These are phyloP conservation scores for Paramarasmius palmivorus DNA, from an alignment of 1,284 basidiomycete genomes.

Conservation along the genomic window DNA sequence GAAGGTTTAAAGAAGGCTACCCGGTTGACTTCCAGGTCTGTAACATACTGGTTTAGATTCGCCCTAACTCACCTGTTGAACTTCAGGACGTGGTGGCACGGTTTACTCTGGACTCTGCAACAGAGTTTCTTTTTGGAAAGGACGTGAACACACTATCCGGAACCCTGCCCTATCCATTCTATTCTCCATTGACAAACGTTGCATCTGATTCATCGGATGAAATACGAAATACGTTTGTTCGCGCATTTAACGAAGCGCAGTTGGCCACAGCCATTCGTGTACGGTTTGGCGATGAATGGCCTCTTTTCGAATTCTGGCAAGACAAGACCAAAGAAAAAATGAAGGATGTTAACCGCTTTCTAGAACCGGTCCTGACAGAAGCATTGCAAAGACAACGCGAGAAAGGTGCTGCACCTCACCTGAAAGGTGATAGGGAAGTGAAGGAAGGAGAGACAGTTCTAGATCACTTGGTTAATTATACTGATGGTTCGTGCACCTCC, in stretches of 20 bases:
- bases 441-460: constrained; percentile 39
- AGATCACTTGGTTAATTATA: constrained; percentile 38
- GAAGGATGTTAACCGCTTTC: constrained; percentile 30
- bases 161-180: constrained; percentile 34
- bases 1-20: constrained; percentile 39
- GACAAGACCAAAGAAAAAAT: constrained; percentile 34
- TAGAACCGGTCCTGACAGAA: constrained; percentile 35
- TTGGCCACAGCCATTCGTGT: constrained; percentile 23
- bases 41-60: constrained; percentile 11
- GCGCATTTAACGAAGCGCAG: constrained; percentile 34
- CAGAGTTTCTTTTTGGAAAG: constrained; percentile 41
- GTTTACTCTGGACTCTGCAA: constrained; percentile 48
- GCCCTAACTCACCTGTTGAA: constrained; percentile 1
- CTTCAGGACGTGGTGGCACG: constrained; percentile 38
- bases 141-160: constrained; percentile 36
- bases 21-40: constrained; percentile 51
- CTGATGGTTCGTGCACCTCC: constrained; percentile 26
- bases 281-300: constrained; percentile 33
- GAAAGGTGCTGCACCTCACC: constrained; percentile 9
- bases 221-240: constrained; percentile 22
- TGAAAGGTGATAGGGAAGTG: constrained; percentile 25
- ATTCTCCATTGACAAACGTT: constrained; percentile 19
- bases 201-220: constrained; percentile 1
- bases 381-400: constrained; percentile 31
- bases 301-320: constrained; percentile 36